Evolutionary conservation across 129 eudicot genomes (phyloP).

Genomic region (Chrysanthemum lavandulifolium): DNA sequence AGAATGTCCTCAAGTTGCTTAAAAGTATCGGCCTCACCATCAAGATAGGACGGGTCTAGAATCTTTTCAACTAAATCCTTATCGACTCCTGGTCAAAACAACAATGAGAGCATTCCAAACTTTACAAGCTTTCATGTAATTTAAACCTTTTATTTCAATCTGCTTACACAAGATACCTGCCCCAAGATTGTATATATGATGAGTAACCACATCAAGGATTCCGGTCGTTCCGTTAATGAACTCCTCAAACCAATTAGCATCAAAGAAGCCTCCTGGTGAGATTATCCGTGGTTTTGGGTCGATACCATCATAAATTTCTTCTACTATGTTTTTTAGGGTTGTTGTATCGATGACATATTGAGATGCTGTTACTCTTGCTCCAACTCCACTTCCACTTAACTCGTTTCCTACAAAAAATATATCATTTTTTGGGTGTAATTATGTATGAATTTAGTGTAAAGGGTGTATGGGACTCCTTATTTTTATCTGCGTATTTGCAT

Average conservation of each 20-base stretch:
- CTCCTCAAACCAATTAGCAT: conserved; percentile 53
- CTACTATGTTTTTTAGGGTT: conserved; percentile 42
- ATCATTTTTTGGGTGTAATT: too few relatives aligned
- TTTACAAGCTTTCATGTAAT: neutral
- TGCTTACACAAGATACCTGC: conserved; percentile 49
- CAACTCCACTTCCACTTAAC: conserved; percentile 71
- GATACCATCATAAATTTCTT: conserved; percentile 47
- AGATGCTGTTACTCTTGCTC: conserved; percentile 56
- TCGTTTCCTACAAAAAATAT: conserved; percentile 55
- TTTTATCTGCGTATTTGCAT: too few relatives aligned
- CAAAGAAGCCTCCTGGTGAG: conserved; percentile 86
- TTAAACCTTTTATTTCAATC: neutral
- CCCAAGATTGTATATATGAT: conserved; percentile 84
- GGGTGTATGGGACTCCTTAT: too few relatives aligned
- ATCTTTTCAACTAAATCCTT: conserved; percentile 59
- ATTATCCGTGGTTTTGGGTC: conserved; percentile 50
- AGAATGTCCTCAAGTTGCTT: conserved; percentile 48
- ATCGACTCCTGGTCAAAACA: conserved; percentile 56
- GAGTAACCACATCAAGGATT: conserved; percentile 54
- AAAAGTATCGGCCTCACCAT: conserved; percentile 51
- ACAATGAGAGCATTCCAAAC: conserved; percentile 9
- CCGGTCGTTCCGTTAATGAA: conserved; percentile 42
- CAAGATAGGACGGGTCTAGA: conserved; percentile 63
- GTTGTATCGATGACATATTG: conserved; percentile 56
- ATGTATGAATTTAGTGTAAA: too few relatives aligned